Base-by-base conservation (phyloP, 139 green algal genomes). In the Tetradesmus lagerheimii region DNA sequence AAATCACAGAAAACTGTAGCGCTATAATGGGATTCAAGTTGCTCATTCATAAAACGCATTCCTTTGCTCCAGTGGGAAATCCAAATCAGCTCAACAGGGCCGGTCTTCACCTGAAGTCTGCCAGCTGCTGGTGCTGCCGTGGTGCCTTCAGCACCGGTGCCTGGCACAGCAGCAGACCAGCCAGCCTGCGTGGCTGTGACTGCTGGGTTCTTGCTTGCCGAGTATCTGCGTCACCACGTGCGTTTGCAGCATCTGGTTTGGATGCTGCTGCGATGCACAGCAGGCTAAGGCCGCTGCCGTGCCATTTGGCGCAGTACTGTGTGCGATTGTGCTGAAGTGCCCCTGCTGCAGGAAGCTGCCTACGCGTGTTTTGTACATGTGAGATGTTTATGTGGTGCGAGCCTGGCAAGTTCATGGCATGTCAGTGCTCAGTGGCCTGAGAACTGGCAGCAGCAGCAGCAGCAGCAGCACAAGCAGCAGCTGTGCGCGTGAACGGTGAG, bases 41-140 rank as follows among this genome's bases (percentile, higher is more conserved):
- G n/a, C n/a, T n/a, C n/a, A n/a, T n/a, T n/a, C n/a, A n/a, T n/a
- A n/a, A n/a, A n/a, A n/a, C n/a, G n/a, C n/a, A n/a, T n/a, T n/a
- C n/a, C n/a, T n/a, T n/a, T n/a, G n/a, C n/a, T n/a, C n/a, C n/a
- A n/a, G n/a, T n/a, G n/a, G n/a, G n/a, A n/a, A n/a, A n/a, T n/a
- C n/a, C n/a, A n/a, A n/a, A n/a, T n/a, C n/a, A n/a, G n/a, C n/a
- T n/a, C n/a, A n/a, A n/a, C n/a, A n/a, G n/a, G n/a, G n/a, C n/a
- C n/a, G n/a, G n/a, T n/a, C n/a, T n/a, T n/a, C n/a, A 79, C 71
- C 71, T 37, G 31, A 79, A 79, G 71, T 79, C 71, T 41, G 71
- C 71, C 11, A 79, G n/a, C 31, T 41, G 71, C 16, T 16, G 9
- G 31, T 37, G 31, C 71, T 38, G 71, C 71, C 18, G 57, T 11